Percentiles rank a stretch among this genome's conserved stretches.
Evolutionary conservation across 495 filamentous ascomycete genomes (phyloP).

Genomic region (Annulohypoxylon stygium): DNA sequence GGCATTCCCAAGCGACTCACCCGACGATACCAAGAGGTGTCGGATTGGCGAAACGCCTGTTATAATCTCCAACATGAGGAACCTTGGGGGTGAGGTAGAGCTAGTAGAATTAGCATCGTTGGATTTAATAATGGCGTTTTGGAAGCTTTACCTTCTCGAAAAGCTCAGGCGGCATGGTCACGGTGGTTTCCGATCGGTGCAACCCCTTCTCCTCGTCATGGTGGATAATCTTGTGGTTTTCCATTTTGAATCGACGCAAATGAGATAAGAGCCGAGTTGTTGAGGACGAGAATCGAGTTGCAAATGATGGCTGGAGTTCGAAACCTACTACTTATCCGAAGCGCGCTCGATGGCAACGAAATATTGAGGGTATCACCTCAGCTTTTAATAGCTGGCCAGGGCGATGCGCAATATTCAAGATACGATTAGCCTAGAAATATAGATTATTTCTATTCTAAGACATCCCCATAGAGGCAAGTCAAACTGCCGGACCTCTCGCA

Average conservation of each 20-base stretch:
- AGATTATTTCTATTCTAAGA: conserved; percentile 22
- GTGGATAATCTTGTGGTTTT: conserved; percentile 17
- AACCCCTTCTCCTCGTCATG: conserved; percentile 58
- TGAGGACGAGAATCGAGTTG: background rate
- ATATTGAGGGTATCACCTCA: background rate
- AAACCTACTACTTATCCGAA: conserved; percentile 3
- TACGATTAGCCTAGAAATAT: conserved; percentile 31
- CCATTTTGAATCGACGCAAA: conserved; percentile 38
- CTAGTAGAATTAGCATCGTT: conserved; percentile 33
- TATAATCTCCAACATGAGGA: conserved; percentile 61
- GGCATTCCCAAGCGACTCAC: conserved; percentile 32
- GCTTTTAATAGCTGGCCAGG: conserved; percentile 33
- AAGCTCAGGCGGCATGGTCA: conserved; percentile 66
- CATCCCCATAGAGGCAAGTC: conserved; percentile 8
- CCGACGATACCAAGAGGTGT: conserved; percentile 68
- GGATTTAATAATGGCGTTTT: background rate
- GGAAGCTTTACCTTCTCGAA: conserved; percentile 63
- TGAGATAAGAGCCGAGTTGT: background rate
- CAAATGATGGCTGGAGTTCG: background rate
- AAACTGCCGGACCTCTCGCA: conserved; percentile 31
- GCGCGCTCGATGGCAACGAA: background rate
- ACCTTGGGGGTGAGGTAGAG: conserved; percentile 69
- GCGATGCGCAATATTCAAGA: conserved; percentile 8
- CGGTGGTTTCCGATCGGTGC: conserved; percentile 53
- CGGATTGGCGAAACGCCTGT: conserved; percentile 66